Percentiles rank a stretch among this genome's conserved stretches.
Conservation (phyloP, 164 flowering plant species). For the Macadamia integrifolia region DNA sequence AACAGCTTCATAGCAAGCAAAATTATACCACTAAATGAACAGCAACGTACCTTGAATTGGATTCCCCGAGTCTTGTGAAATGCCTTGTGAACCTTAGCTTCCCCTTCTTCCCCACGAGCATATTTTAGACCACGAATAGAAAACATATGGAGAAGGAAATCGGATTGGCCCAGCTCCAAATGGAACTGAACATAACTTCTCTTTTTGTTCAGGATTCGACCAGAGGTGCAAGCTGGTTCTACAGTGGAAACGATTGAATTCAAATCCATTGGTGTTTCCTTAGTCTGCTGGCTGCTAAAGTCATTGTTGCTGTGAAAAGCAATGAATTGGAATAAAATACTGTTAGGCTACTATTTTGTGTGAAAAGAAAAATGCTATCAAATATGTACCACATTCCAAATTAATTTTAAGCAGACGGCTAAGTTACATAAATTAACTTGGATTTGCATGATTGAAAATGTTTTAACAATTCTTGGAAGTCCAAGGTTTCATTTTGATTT, state of each 20-base stretch:
- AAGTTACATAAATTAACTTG: no score
- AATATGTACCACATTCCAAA: no score
- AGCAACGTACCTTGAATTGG: constrained; percentile 54
- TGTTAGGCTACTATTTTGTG: neutral
- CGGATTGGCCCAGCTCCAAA: constrained; percentile 85
- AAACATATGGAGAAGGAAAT: constrained; percentile 67
- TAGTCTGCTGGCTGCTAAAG: neutral
- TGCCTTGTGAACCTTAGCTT: constrained; percentile 61
- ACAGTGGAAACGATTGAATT: constrained; percentile 11
- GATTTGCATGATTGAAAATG: no score
- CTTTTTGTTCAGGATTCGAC: constrained; percentile 52
- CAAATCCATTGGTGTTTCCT: constrained; percentile 3
- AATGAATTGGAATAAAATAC: neutral
- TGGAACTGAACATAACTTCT: constrained; percentile 81
- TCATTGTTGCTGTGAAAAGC: constrained; percentile 8
- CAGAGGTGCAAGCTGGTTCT: constrained; percentile 12
- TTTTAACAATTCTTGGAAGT: no score
- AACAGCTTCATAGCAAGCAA: neutral
- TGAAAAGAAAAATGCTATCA: neutral
- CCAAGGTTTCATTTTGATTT: no score
- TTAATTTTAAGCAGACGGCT: no score
- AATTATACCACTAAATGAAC: neutral
- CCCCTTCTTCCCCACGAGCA: constrained; percentile 61
- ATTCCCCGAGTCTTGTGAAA: constrained; percentile 76
- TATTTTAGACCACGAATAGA: constrained; percentile 58